These are phyloP conservation scores for Collybia mongolica DNA, from an alignment of 768 basidiomycete species.

Conservation along the genomic window DNA sequence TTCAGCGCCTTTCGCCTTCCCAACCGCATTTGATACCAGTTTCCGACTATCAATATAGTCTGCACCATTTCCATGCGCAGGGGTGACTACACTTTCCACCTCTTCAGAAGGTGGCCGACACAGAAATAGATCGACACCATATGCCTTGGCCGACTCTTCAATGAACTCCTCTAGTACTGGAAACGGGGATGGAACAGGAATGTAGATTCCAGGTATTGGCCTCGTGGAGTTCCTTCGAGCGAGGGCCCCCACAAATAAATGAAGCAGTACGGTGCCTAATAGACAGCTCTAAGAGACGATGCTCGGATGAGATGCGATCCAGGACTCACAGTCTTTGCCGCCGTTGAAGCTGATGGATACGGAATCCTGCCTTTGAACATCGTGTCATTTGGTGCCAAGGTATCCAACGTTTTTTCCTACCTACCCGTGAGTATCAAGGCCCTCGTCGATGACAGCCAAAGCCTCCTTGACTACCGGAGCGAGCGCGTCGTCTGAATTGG, in stretches of 20 bases:
- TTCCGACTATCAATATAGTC: conserved; percentile 20
- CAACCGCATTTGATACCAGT: conserved; percentile 34
- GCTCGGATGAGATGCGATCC: neutral
- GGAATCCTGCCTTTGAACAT: conserved; percentile 52
- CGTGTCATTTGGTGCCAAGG: conserved; percentile 14
- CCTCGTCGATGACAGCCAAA: conserved; percentile 74
- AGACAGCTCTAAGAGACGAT: neutral
- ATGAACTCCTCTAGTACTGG: conserved; percentile 84
- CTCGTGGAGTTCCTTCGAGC: conserved; percentile 41
- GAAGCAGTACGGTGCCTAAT: conserved; percentile 91
- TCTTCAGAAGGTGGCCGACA: conserved; percentile 41
- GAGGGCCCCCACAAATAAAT: conserved; percentile 78
- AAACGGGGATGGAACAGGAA: conserved; percentile 90
- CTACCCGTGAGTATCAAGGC: conserved; percentile 79
- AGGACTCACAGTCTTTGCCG: conserved; percentile 89
- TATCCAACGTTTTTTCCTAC: conserved; percentile 30
- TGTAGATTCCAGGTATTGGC: conserved; percentile 74
- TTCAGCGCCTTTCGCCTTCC: conserved; percentile 57
- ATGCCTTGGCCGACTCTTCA: conserved; percentile 51
- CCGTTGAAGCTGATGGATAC: conserved; percentile 96
- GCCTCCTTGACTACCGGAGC: conserved; percentile 73
- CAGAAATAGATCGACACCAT: conserved; percentile 76
- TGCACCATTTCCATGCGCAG: conserved; percentile 16
- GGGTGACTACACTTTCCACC: conserved; percentile 48
- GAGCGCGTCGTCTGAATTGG: conserved; percentile 52